Percentiles rank a stretch among this genome's conserved stretches.
Evolutionary conservation across 2,329 filamentous ascomycete species (phyloP).

Genomic region (Leptographium flavum): DNA sequence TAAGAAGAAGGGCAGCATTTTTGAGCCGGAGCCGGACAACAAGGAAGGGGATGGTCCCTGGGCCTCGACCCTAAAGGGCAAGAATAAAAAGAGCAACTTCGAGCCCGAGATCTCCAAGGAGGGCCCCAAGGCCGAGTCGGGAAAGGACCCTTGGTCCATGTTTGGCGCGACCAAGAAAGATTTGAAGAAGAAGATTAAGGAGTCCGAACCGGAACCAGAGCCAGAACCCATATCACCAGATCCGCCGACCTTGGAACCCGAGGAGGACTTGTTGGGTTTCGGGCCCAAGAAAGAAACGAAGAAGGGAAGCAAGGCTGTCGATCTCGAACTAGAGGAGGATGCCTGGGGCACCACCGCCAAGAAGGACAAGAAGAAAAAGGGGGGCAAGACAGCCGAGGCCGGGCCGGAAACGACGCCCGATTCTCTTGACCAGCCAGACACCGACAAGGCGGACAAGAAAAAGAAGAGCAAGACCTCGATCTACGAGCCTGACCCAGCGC

Average conservation of each 20-base stretch:
- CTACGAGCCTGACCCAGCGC: neutral
- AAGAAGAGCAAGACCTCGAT: constrained; percentile 14
- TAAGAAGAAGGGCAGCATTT: constrained; percentile 9
- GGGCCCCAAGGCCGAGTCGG: constrained; percentile 15
- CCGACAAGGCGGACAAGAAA: constrained; percentile 12
- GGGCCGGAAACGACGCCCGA: constrained; percentile 3
- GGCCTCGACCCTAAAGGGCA: neutral
- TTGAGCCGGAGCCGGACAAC: constrained; percentile 15
- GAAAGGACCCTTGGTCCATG: constrained; percentile 19
- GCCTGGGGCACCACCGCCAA: constrained; percentile 18
- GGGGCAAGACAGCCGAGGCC: constrained; percentile 10
- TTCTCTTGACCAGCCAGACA: neutral
- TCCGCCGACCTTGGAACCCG: neutral
- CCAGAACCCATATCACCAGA: neutral
- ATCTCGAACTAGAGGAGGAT: neutral
- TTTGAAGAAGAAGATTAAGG: constrained; percentile 17
- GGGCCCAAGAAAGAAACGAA: constrained; percentile 11
- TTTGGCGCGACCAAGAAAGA: constrained; percentile 17
- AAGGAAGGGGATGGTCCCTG: neutral
- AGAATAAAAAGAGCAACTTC: constrained; percentile 23
- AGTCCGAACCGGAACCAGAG: constrained; percentile 1
- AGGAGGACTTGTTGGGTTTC: neutral
- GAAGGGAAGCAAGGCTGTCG: constrained; percentile 9
- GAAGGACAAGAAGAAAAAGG: constrained; percentile 16
- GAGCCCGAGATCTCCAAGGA: constrained; percentile 15